Base-by-base conservation (phyloP, 805 yeast genomes). In the Yarrowia sp. region DNA sequence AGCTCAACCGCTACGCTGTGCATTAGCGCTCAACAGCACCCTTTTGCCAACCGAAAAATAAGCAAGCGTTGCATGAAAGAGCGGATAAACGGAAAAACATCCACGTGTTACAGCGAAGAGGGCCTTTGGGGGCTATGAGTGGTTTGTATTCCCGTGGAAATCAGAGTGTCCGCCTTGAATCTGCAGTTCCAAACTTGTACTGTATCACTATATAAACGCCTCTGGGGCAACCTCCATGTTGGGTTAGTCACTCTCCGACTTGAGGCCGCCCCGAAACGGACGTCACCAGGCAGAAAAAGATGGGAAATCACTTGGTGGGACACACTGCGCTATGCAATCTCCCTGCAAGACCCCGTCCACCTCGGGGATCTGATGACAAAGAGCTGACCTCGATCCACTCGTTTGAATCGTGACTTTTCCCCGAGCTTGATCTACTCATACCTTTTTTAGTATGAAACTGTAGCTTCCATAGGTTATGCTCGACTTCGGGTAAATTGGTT, bases 51-150 rank as follows among this genome's bases (percentile, higher is more conserved):
- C 38, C 49, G 49, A 56, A 56, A 56, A 41, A 42, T 43, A 56
- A 56, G 41, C 64, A 42, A 56, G 40, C 64, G 64, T 56, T 41
- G 49, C 48, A 42, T 41, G 49, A 42, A 42, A 56, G 49, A 42
- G 49, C 64, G 64, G 64, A 56, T 42, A 56, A 56, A 56, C 64
- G 64, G 64, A 56, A 56, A 56, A 56, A 56, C 64, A 42, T 56
- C 59, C 45, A 53, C 59, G 45, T 53, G 59, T 32, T 53, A 53
- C 42, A 50, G 43, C 38, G 43, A 36, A 43, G 43, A 38, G 11
- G 10, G 40, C 12, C 10, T 38, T 38, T 38, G 40, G 8, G 40
- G 40, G 40, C 40, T 10, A 5, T 5, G 40, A 19, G n/a, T 15
- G 19, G 16, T 7, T 5, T 26, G 32, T 26, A 5, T 26, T 3